Evolutionary conservation across 805 yeast species (phyloP).

Genomic region (Groenewaldozyma tartarivorans): DNA sequence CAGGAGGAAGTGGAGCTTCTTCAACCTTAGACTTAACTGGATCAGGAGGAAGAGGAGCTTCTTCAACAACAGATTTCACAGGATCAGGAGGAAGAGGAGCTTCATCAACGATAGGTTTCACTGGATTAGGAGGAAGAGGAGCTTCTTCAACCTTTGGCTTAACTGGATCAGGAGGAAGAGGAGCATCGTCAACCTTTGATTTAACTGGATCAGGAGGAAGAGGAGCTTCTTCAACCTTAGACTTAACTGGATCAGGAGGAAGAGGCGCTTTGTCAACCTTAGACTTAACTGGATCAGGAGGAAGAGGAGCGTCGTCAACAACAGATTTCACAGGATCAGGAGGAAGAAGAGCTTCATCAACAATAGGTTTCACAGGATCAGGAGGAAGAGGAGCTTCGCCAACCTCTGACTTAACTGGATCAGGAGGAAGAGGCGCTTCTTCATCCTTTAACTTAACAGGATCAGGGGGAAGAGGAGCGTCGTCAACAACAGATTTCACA

Average conservation of each 20-base stretch:
- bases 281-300: slow-evolving; percentile 1
- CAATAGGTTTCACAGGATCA: background rate
- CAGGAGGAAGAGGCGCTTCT: background rate
- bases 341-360: background rate
- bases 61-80: background rate
- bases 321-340: background rate
- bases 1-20: background rate
- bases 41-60: background rate
- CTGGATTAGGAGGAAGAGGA: background rate
- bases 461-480: background rate
- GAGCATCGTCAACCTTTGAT: background rate
- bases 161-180: background rate
- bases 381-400: background rate
- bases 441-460: background rate
- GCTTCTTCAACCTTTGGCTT: background rate
- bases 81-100: background rate
- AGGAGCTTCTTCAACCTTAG: background rate
- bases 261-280: slow-evolving; percentile 1
- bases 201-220: background rate
- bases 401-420: background rate
- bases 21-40: background rate
- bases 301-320: background rate
- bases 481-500: background rate
- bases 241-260: slow-evolving; percentile 1
- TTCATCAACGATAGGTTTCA: background rate